Conservation (phyloP, 495 filamentous ascomycete species). For the Penicillium cataractarum region DNA sequence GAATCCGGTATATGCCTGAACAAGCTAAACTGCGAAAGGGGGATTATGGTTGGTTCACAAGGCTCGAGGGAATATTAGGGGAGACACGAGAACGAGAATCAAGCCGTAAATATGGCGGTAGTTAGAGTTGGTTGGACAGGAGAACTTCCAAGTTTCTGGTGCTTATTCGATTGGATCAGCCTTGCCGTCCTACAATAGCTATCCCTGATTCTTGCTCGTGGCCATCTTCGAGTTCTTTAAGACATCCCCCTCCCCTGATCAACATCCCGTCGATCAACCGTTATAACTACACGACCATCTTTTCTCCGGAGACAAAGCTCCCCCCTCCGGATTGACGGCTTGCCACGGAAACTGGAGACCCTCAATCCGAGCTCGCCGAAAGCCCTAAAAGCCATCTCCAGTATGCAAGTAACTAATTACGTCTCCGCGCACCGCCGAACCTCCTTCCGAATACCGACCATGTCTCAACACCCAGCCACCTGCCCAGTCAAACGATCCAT, state of each 20-base stretch:
- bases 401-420: no score
- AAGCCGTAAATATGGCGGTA: not conserved
- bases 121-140: not conserved
- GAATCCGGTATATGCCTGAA: conserved; percentile 2
- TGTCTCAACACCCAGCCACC: conserved; percentile 13
- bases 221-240: not conserved
- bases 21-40: conserved; percentile 4
- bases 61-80: not conserved
- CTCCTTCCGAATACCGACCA: not conserved
- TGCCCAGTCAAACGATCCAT: conserved; percentile 5
- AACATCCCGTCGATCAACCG: not conserved
- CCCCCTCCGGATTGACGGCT: conserved; percentile 14
- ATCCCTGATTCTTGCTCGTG: not conserved
- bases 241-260: not conserved
- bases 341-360: conserved; percentile 27
- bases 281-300: not conserved
- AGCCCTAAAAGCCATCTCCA: no score
- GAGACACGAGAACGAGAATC: not conserved
- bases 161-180: not conserved
- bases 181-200: not conserved
- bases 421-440: not conserved
- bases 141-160: not conserved
- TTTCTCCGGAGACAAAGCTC: conserved; percentile 8
- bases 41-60: not conserved
- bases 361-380: not conserved